Percentiles rank a stretch among this genome's conserved stretches.
These are phyloP conservation scores for Pistacia atlantica DNA, from an alignment of 345 rosid species.

Conservation along the genomic window DNA sequence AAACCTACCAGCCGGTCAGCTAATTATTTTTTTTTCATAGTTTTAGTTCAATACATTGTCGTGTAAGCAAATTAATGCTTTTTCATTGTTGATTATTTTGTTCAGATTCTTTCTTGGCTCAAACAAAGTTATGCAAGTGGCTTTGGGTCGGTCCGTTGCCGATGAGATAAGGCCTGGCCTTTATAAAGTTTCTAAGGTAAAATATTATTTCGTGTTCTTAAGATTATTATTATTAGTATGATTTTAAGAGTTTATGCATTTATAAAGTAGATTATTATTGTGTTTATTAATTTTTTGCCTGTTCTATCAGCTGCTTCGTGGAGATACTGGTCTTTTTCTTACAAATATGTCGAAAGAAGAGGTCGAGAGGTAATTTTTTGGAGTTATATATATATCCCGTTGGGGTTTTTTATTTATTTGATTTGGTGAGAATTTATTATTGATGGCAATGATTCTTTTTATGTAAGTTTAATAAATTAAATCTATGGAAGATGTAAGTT, in stretches of 20 bases:
- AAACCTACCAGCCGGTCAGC: slow-evolving; percentile 70
- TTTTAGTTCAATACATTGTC: background rate
- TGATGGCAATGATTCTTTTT: background rate
- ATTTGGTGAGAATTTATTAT: background rate
- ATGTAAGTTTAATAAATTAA: background rate
- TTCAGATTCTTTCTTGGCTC: slow-evolving; percentile 91
- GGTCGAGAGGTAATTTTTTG: slow-evolving; percentile 63
- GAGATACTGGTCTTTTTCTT: slow-evolving; percentile 79
- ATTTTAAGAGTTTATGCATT: background rate
- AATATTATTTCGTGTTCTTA: background rate
- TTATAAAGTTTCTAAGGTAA: slow-evolving; percentile 81
- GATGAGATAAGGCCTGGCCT: slow-evolving; percentile 81
- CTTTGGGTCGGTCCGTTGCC: slow-evolving; percentile 88
- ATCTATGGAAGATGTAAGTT: background rate
- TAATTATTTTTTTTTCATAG: background rate
- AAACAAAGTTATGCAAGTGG: slow-evolving; percentile 96
- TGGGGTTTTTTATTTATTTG: background rate
- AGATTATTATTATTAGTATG: background rate
- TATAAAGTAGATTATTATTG: too few relatives aligned
- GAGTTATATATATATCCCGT: background rate
- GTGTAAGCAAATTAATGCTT: background rate
- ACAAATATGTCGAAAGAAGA: slow-evolving; percentile 85
- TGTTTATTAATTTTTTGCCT: background rate
- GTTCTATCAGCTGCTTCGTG: slow-evolving; percentile 59
- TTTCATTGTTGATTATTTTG: background rate